These are phyloP conservation scores for Flagelloscypha sp. DNA, from an alignment of 768 basidiomycete genomes.

Conservation along the genomic window DNA sequence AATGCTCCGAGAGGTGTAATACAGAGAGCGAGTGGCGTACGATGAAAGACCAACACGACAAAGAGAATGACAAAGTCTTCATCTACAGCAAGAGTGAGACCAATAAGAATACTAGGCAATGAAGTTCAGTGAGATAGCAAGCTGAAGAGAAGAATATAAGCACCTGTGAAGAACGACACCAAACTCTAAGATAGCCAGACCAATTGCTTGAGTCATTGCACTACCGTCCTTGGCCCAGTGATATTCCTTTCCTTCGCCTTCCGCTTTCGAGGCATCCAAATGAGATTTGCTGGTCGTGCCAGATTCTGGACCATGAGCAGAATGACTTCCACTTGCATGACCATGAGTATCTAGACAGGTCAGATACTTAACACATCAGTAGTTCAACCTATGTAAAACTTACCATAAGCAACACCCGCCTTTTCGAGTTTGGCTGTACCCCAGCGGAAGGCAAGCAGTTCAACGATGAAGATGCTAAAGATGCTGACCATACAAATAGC, in stretches of 20 bases:
- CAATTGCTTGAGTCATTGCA: slow-evolving; percentile 65
- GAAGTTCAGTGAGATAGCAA: not conserved
- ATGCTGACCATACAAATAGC: slow-evolving; percentile 77
- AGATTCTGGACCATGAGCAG: slow-evolving; percentile 65
- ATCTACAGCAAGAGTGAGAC: slow-evolving; percentile 89
- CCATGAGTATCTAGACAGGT: slow-evolving; percentile 52
- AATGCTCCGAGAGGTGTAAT: not conserved
- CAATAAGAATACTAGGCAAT: slow-evolving; percentile 62
- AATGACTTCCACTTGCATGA: slow-evolving; percentile 49
- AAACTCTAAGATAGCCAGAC: slow-evolving; percentile 88
- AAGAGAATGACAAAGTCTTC: slow-evolving; percentile 77
- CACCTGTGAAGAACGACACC: slow-evolving; percentile 84
- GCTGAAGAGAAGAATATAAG: not conserved
- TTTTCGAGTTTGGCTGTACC: slow-evolving; percentile 65
- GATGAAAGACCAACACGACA: slow-evolving; percentile 85
- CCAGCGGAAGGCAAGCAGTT: slow-evolving; percentile 82
- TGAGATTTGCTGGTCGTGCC: slow-evolving; percentile 3
- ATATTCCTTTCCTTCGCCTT: slow-evolving; percentile 6
- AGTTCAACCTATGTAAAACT: slow-evolving; percentile 9
- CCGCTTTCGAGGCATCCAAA: slow-evolving; percentile 4
- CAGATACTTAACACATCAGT: not conserved
- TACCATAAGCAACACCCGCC: slow-evolving; percentile 59
- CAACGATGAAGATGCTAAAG: slow-evolving; percentile 76
- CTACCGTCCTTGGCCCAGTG: slow-evolving; percentile 21
- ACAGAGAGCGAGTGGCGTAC: slow-evolving; percentile 37